phyloP scores from a whole-genome alignment of 75 land plant species.

The Larix kaempferi region DNA sequence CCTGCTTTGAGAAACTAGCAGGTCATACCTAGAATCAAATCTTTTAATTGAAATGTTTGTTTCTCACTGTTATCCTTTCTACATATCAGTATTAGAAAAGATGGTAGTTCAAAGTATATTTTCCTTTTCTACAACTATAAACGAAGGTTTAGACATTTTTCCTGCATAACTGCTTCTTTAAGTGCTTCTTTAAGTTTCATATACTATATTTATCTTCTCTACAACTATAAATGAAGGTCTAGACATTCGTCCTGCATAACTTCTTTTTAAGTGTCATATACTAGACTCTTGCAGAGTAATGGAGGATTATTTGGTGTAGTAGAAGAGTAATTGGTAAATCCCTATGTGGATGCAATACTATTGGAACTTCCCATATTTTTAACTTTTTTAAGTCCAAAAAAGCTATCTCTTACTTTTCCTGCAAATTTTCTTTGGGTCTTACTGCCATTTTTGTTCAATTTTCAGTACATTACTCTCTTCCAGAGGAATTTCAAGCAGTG shows the following conservation, averaged over 20 bases:
- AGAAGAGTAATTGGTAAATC: constrained; percentile 78
- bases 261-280: neutral
- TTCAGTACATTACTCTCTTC: too few relatives aligned
- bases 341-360: constrained; percentile 68
- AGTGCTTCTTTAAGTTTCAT: too few relatives aligned
- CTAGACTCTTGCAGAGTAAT: constrained; percentile 68
- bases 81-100: neutral
- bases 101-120: neutral
- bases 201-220: too few relatives aligned
- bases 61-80: neutral
- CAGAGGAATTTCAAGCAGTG: neutral
- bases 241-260: too few relatives aligned
- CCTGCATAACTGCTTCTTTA: too few relatives aligned
- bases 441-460: too few relatives aligned
- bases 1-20: too few relatives aligned
- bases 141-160: too few relatives aligned
- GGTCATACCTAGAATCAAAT: neutral
- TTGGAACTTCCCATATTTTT: constrained; percentile 64
- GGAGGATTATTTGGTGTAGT: constrained; percentile 80
- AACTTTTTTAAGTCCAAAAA: too few relatives aligned
- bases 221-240: too few relatives aligned
- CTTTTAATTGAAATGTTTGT: neutral
- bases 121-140: neutral
- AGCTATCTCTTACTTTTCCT: neutral
- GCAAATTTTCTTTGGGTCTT: neutral